Conservation (phyloP, 768 basidiomycete species). For the Mycena galopus region DNA sequence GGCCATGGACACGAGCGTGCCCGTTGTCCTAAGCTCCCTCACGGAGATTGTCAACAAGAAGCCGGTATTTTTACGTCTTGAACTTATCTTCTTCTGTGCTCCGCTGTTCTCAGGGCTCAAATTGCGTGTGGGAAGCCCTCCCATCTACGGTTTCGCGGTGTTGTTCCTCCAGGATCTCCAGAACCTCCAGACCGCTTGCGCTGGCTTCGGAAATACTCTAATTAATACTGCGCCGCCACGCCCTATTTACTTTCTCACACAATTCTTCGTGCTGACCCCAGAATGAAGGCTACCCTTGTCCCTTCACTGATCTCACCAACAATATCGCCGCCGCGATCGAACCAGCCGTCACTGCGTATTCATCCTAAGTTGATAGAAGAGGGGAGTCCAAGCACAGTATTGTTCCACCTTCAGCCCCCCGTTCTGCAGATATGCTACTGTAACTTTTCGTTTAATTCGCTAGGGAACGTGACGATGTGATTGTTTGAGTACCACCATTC, state of each 20-base stretch:
- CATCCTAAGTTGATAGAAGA: slow-evolving; percentile 17
- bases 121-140: slow-evolving; percentile 7
- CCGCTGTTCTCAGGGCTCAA: slow-evolving; percentile 10
- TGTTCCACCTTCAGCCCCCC: too few relatives aligned
- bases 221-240: slow-evolving; percentile 3
- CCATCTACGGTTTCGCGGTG: not conserved
- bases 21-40: slow-evolving; percentile 5
- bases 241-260: slow-evolving; percentile 3
- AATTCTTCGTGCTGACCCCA: slow-evolving; percentile 10
- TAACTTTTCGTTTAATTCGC: too few relatives aligned
- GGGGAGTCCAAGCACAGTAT: not conserved
- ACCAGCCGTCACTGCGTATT: slow-evolving; percentile 21
- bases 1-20: not conserved
- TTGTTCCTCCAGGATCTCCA: slow-evolving; percentile 12
- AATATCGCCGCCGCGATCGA: slow-evolving; percentile 16
- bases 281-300: slow-evolving; percentile 18
- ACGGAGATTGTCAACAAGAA: slow-evolving; percentile 7
- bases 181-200: slow-evolving; percentile 8
- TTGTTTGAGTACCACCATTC: too few relatives aligned
- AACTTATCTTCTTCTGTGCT: slow-evolving; percentile 5
- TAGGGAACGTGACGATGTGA: too few relatives aligned
- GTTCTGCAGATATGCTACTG: too few relatives aligned
- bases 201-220: slow-evolving; percentile 9
- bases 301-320: slow-evolving; percentile 9
- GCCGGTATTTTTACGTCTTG: slow-evolving; percentile 8